These are phyloP conservation scores for Quercus robur DNA, from an alignment of 306 rosid species.

Conservation along the genomic window DNA sequence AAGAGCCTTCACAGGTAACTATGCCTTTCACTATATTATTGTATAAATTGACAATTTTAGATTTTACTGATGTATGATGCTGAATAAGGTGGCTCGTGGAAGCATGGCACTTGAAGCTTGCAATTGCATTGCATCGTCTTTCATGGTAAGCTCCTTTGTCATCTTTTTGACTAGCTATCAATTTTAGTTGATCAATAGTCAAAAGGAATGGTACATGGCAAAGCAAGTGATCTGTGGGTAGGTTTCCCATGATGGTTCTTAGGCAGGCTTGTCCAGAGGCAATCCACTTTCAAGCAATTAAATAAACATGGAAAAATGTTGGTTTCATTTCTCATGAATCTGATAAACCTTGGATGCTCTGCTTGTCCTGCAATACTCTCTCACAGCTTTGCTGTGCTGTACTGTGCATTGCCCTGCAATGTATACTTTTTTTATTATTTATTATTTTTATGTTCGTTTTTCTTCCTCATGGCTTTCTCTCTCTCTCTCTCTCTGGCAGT, in stretches of 20 bases:
- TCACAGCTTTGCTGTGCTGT: not conserved
- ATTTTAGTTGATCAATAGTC: not conserved
- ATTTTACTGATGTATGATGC: slow-evolving; percentile 27
- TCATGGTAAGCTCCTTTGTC: slow-evolving; percentile 45
- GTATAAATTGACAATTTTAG: slow-evolving; percentile 6
- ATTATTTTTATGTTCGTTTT: not conserved
- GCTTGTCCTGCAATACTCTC: not conserved
- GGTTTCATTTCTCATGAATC: not conserved
- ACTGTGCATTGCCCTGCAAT: not conserved
- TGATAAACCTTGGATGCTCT: not conserved
- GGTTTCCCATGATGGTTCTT: not conserved
- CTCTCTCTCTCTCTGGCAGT: slow-evolving; percentile 38
- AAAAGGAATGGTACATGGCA: not conserved
- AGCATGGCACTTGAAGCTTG: slow-evolving; percentile 94
- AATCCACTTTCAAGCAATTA: not conserved
- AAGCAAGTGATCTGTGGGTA: not conserved
- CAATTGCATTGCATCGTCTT: slow-evolving; percentile 73
- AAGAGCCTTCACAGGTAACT: slow-evolving; percentile 73
- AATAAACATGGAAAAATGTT: not conserved
- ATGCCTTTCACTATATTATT: not conserved
- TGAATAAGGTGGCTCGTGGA: slow-evolving; percentile 71
- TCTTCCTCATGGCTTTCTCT: not conserved
- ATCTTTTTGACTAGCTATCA: slow-evolving; percentile 9
- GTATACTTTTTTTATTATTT: not conserved
- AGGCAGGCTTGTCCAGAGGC: not conserved